Evolutionary conservation across 2,329 filamentous ascomycete genomes (phyloP), one percentile per base, ranked within the genome.

Genomic region (Claviceps africana): DNA sequence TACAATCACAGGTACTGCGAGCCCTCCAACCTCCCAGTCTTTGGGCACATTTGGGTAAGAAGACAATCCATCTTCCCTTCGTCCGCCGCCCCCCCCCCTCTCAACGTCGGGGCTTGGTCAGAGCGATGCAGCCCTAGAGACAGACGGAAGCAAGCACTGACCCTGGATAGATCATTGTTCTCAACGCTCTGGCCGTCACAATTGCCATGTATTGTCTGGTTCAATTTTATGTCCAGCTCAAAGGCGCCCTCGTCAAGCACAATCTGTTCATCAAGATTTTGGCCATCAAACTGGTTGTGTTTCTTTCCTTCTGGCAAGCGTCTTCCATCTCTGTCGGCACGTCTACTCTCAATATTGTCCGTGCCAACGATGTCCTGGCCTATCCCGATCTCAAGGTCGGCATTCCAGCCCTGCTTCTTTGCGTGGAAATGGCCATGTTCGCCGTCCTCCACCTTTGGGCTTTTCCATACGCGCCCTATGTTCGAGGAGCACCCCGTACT

Each of bases 191-290:
- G 22, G 83, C 85, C 2, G 86, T 94, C 40, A 80, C 83, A 0
- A 78, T 94, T 53, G 88, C 89, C 54, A 94, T 95, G 86, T 93
- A 86, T 70, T 90, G 85, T 64, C 68, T 95, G 44, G 82, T 94
- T 56, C 88, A 95, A 60, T 93, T 93, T 66, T 95, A 95, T 66
- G 66, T 86, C 31, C 87, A 94, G 65, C 73, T 93, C 46, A 82
- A 80, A 56, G 69, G 74, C 1, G 79, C 86, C 54, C 74, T 95
- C 28, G 74, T 76, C 8, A 76, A 83, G 51, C 79, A 94, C 62
- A 75, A 71, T 19, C 85, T 88, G 0, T 85, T 91, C 58, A 67
- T 91, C 57, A 95, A 95, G 67, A 82, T 95, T 28, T 64, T 88
- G 21, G 85, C 87, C 61, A 93, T 95, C 69, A 95, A 95, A 68